Conservation (phyloP, 805 yeast genomes). For the Metschnikowia kofuensis region DNA sequence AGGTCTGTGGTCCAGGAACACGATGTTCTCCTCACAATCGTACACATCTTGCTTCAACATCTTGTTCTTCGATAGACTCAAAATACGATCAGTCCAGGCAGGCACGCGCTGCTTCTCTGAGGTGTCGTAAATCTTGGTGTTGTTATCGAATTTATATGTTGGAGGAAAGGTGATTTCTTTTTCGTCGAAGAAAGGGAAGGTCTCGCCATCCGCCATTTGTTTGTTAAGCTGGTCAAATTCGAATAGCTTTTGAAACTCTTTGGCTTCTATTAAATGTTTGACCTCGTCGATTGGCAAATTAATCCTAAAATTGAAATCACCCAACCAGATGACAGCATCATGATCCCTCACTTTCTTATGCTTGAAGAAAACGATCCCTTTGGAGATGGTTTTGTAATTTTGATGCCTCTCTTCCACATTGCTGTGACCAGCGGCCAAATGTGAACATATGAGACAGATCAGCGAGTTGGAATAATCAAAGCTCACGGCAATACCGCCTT, state of each 20-base stretch:
- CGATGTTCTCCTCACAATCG: slow-evolving; percentile 51
- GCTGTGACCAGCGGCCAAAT: slow-evolving; percentile 89
- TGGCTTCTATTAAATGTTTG: slow-evolving; percentile 44
- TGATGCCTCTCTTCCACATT: slow-evolving; percentile 80
- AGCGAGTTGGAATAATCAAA: slow-evolving; percentile 63
- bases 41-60: slow-evolving; percentile 59
- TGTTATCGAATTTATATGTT: slow-evolving; percentile 91
- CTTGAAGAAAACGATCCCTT: slow-evolving; percentile 62
- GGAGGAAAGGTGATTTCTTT: slow-evolving; percentile 80
- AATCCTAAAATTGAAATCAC: slow-evolving; percentile 90
- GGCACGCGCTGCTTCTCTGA: slow-evolving; percentile 92
- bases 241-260: slow-evolving; percentile 51
- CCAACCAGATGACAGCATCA: slow-evolving; percentile 84
- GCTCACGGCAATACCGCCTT: slow-evolving; percentile 78
- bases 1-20: slow-evolving; percentile 88
- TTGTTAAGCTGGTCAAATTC: slow-evolving; percentile 74
- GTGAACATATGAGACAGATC: slow-evolving; percentile 79
- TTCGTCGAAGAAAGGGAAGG: slow-evolving; percentile 82
- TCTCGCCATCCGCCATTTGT: slow-evolving; percentile 70
- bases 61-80: slow-evolving; percentile 56
- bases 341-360: slow-evolving; percentile 62
- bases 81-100: slow-evolving; percentile 94
- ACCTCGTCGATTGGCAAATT: slow-evolving; percentile 69
- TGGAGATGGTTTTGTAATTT: slow-evolving; percentile 76
- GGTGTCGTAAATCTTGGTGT: slow-evolving; percentile 77